These are phyloP conservation scores for Cryptococcus maquisensis DNA, from an alignment of 1,284 basidiomycete genomes.

Conservation along the genomic window DNA sequence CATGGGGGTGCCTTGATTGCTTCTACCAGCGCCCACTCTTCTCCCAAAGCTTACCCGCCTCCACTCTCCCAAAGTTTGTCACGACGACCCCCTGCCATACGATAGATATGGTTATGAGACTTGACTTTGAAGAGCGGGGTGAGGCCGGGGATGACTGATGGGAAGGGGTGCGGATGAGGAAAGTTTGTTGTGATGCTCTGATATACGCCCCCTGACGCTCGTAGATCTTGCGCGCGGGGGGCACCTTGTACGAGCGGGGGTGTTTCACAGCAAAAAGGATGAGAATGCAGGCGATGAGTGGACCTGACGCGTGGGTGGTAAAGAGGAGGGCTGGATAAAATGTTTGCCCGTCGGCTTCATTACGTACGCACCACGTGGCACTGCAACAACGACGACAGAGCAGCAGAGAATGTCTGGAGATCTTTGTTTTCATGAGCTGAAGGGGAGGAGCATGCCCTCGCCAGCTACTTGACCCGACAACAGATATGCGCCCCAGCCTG, in stretches of 20 bases:
- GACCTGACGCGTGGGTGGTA: background rate
- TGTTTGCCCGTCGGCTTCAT: background rate
- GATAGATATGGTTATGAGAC: too few species aligned
- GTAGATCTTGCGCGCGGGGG: constrained; percentile 10
- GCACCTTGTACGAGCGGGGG: constrained; percentile 17
- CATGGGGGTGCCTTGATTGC: too few species aligned
- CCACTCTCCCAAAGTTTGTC: too few species aligned
- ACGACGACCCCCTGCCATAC: too few species aligned
- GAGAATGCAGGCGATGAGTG: background rate
- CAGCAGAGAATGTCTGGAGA: too few species aligned
- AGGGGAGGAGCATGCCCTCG: background rate
- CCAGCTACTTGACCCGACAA: background rate
- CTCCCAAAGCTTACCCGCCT: too few species aligned
- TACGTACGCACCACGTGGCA: background rate
- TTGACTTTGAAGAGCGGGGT: too few species aligned
- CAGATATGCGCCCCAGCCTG: constrained; percentile 1
- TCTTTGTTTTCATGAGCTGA: too few species aligned
- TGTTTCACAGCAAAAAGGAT: background rate
- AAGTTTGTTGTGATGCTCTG: constrained; percentile 6
- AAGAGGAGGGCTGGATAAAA: background rate
- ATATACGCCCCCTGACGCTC: constrained; percentile 15
- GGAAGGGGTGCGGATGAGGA: background rate
- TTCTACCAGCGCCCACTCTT: too few species aligned
- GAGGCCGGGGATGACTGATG: background rate
- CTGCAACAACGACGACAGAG: background rate